These are phyloP conservation scores for Gentiana macrophylla DNA, from an alignment of 257 asterid genomes.

Conservation along the genomic window DNA sequence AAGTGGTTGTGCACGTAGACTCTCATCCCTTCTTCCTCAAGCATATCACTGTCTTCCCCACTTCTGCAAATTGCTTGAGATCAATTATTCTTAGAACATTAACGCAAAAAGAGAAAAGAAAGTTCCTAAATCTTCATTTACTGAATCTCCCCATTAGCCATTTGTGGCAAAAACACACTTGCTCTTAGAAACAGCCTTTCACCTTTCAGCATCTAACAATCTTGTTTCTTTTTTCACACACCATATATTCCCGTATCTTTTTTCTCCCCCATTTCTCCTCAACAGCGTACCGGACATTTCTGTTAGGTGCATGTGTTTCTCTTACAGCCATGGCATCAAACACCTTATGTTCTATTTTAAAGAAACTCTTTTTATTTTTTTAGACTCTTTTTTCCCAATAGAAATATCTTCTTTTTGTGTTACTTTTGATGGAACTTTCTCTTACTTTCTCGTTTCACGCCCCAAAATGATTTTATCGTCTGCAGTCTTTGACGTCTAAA, in stretches of 20 bases:
- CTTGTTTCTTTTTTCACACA: too few relatives aligned
- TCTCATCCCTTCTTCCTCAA: too few relatives aligned
- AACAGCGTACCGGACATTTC: background rate
- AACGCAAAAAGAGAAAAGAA: too few relatives aligned
- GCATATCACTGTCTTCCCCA: too few relatives aligned
- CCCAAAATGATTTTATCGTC: too few relatives aligned
- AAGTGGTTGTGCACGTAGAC: too few relatives aligned
- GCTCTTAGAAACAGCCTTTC: background rate
- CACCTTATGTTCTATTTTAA: too few relatives aligned
- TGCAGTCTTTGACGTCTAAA: too few relatives aligned
- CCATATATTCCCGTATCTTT: too few relatives aligned
- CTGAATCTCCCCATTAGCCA: background rate
- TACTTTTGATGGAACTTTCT: conserved; percentile 17
- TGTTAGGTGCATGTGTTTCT: background rate
- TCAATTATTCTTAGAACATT: too few relatives aligned
- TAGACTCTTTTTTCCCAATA: conserved; percentile 4
- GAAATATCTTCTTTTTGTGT: conserved; percentile 18
- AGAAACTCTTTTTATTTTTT: conserved; percentile 1
- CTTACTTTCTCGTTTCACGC: conserved; percentile 2
- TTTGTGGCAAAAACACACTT: background rate
- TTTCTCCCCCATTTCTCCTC: background rate
- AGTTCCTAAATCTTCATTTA: background rate
- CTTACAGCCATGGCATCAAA: too few relatives aligned
- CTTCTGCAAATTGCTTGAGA: too few relatives aligned
- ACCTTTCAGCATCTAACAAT: background rate